Base-by-base conservation (phyloP, 768 basidiomycete genomes). In the Tulasnella sp. region DNA sequence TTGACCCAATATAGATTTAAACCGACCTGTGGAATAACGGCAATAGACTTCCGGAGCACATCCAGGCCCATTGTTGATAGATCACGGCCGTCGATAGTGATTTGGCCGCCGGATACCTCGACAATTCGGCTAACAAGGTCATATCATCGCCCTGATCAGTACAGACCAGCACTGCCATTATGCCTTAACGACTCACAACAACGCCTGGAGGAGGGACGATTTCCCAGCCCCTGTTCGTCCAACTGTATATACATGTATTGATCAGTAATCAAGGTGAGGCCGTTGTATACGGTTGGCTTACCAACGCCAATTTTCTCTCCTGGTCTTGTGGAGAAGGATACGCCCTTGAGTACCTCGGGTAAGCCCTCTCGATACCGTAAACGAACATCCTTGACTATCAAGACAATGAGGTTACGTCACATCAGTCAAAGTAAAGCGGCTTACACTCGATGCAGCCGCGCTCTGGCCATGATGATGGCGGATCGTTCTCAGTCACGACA, bases 291-390 rank as follows among this genome's bases (percentile, higher is more conserved):
- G 9, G 15, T 15, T 7, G 15, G 15, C 34, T 38, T 15, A 38
- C 34, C 34, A 38, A 38, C 34, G 27, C 93, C 93, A 64, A 98
- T 83, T 73, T 95, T 94, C 73, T 97, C 93, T 3, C 87, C 86
- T 0, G 80, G 80, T 0, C 72, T 69, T 26, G 96, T 75, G 27
- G 73, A 73, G 78, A 97, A 79, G 11, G 78, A 80, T 49, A 97
- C 70, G 2, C 85, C 86, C 70, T 86, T 88, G n/a, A 97, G 75
- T 5, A 96, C 92, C 2, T 82, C 73, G 0, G 93, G 89, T n/a
- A 97, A 78, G 59, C 85, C 93, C 0, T 88, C 86, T 26, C 95
- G 79, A 68, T 96, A 96, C 62, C 76, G 80, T 72, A 98, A 76
- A 27, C 84, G 79, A 21, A 94, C 80, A 52, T 90, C 72, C 58